Conservation (phyloP, 192 early-diverging fungal species). For the Backusella parvicylindrica region DNA sequence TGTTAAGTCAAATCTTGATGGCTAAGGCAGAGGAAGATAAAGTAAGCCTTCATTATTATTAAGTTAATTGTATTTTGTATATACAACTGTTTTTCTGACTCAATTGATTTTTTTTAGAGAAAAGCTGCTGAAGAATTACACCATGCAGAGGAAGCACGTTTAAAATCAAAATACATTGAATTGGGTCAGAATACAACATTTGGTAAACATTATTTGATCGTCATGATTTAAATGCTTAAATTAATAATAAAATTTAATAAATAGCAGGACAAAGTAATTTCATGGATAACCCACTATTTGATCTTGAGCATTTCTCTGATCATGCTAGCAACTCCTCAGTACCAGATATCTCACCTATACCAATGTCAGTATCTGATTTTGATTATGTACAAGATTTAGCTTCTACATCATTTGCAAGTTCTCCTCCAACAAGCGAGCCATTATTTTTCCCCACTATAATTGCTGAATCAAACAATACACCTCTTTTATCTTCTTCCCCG, state of each 20-base stretch:
- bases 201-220: not conserved
- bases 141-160: slow-evolving; percentile 8
- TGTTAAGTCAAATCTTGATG: slow-evolving; percentile 8
- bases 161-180: slow-evolving; percentile 4
- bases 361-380: not conserved
- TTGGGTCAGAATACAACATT: not conserved
- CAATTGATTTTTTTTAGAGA: slow-evolving; percentile 3
- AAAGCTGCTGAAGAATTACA: slow-evolving; percentile 1
- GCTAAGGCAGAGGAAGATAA: slow-evolving; percentile 15
- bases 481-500: not conserved
- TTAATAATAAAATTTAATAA: not conserved
- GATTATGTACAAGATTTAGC: not conserved
- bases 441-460: not conserved
- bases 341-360: not conserved
- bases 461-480: not conserved
- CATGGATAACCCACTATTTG: not conserved
- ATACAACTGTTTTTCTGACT: not conserved
- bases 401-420: not conserved
- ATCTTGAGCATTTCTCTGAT: not conserved
- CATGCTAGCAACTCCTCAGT: not conserved
- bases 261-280: not conserved
- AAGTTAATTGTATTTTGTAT: not conserved
- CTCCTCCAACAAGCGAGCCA: not conserved
- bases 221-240: not conserved
- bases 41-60: not conserved